A percentile compares a stretch with the other conserved stretches of the same genome.
Evolutionary conservation across 2,329 filamentous ascomycete species (phyloP).

Genomic region (Ophiosphaerella herpotricha): DNA sequence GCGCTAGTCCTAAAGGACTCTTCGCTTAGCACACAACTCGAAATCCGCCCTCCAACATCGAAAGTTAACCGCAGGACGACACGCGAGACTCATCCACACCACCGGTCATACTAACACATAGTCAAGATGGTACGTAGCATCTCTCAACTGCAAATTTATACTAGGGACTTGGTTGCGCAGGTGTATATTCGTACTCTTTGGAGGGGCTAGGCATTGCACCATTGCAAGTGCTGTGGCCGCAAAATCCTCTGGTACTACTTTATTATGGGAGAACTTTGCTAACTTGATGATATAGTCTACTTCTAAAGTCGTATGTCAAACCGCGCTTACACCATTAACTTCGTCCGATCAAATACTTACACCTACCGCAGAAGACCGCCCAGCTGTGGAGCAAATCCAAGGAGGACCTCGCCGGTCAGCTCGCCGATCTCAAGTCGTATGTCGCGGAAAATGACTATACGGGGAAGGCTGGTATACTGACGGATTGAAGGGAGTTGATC

Average conservation of each 20-base stretch:
- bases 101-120: conserved; percentile 44
- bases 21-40: conserved; percentile 19
- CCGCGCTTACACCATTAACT: conserved; percentile 16
- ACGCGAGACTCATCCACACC: conserved; percentile 45
- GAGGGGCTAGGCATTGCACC: conserved; percentile 21
- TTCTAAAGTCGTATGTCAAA: conserved; percentile 63
- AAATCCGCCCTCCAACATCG: conserved; percentile 23
- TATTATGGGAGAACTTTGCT: conserved; percentile 25
- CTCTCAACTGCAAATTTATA: conserved; percentile 17
- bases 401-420: conserved; percentile 87
- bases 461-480: conserved; percentile 31
- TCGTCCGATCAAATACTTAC: conserved; percentile 44
- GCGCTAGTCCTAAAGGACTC: too few relatives aligned
- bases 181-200: conserved; percentile 5
- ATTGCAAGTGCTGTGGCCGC: conserved; percentile 23
- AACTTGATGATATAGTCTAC: conserved; percentile 57
- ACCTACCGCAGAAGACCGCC: conserved; percentile 70
- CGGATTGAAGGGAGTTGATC: conserved; percentile 70
- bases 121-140: conserved; percentile 45
- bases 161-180: conserved; percentile 16
- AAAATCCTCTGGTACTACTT: conserved; percentile 19
- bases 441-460: conserved; percentile 21
- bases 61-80: conserved; percentile 37
- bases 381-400: conserved; percentile 99
- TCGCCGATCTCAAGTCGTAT: conserved; percentile 45